Evolutionary conservation across 2,329 filamentous ascomycete genomes (phyloP), one percentile per base, ranked within the genome.

Genomic region (Tolypocladium tropicale): DNA sequence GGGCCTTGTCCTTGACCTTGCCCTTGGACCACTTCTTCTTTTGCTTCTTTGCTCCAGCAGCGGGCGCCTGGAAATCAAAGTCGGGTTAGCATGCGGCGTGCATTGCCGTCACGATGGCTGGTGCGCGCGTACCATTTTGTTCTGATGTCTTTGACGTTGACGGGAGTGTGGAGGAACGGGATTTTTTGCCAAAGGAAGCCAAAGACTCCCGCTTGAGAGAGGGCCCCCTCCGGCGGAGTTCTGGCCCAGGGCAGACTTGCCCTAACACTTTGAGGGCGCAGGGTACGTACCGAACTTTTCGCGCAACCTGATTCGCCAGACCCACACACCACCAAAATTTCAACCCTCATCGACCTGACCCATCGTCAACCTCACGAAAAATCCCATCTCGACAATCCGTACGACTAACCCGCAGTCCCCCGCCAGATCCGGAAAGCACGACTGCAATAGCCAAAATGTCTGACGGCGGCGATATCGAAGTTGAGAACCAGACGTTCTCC

Each of bases 1-100:
- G 89, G 80, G 94, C 93, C 92, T 99, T 99, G 86, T 99, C 94
- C 94, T 99, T 99, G 84, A 99, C 94, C 91, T 77, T 82, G 67
- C 72, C 70, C 70, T 76, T 76, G 60, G 74, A 76, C 74, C 74
- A 76, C 74, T 77, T 76, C 73, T 77, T 76, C 74, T 77, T 77
- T 70, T 76, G 74, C 72, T 77, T 76, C 72, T 75, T 76, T 68
- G 69, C 73, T 73, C 73, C 73, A 67, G 73, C 71, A 68, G 74
- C 73, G 65, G 73, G 71, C 68, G 72, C 72, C 74, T 74, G 60
- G 56, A 37, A 56, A 58, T 21, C 14, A 33, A 6, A n/a, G 11
- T 23, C 56, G 28, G 25, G 32, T 55, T 49, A 57, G 56, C 51
- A 48, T 46, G 16, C 14, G n/a, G 43, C 2, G 50, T 14, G 46